A percentile compares a stretch with the other conserved stretches of the same genome.
These are phyloP conservation scores for Ceratobasidium sp. DNA, from an alignment of 1,284 basidiomycete species.

Conservation along the genomic window DNA sequence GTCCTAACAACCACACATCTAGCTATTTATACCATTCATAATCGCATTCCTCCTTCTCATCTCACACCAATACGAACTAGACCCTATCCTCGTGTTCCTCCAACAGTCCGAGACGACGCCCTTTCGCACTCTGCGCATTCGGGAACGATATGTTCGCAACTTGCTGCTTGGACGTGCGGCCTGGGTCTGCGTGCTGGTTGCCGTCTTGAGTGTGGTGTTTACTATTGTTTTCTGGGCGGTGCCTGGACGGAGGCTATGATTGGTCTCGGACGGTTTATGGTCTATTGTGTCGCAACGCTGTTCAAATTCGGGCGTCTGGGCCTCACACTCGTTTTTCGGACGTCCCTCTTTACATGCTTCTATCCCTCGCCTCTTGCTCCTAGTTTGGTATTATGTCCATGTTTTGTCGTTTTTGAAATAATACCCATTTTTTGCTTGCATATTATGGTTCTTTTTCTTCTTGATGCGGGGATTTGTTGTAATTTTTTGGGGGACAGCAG, in stretches of 20 bases:
- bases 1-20: constrained; percentile 45
- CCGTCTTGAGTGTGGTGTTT: constrained; percentile 74
- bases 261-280: background rate
- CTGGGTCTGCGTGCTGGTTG: constrained; percentile 81
- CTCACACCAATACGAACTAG: constrained; percentile 95
- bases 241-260: constrained; percentile 64
- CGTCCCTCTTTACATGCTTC: background rate
- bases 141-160: constrained; percentile 92
- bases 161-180: constrained; percentile 86
- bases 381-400: background rate
- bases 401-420: background rate
- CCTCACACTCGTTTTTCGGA: background rate
- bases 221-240: constrained; percentile 92
- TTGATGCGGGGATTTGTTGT: constrained; percentile 6
- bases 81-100: constrained; percentile 88
- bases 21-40: constrained; percentile 96
- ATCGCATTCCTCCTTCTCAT: constrained; percentile 89
- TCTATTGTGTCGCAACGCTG: background rate
- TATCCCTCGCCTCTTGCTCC: background rate
- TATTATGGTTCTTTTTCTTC: background rate
- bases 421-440: constrained; percentile 19
- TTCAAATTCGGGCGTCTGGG: background rate
- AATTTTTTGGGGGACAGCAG: background rate
- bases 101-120: constrained; percentile 90
- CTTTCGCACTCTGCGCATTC: constrained; percentile 88